Conservation (phyloP, 1,284 basidiomycete genomes). For the Stereum hirsutum region DNA sequence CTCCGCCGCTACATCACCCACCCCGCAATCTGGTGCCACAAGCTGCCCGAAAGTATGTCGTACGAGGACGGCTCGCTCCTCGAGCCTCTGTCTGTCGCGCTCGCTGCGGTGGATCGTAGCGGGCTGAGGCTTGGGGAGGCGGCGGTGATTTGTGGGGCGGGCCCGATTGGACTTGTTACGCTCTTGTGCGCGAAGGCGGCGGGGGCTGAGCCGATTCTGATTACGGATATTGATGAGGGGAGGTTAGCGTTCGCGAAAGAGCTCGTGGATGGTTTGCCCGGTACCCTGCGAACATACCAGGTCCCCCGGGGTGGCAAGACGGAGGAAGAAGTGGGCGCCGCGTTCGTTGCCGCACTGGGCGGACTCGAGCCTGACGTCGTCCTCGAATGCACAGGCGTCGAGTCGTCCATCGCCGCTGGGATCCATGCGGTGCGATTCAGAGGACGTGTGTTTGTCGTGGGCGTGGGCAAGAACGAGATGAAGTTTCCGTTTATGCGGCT, state of each 20-base stretch:
- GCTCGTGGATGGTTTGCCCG: constrained; percentile 54
- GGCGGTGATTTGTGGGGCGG: constrained; percentile 60
- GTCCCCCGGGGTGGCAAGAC: constrained; percentile 30
- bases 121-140: constrained; percentile 52
- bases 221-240: constrained; percentile 73
- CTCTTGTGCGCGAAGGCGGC: constrained; percentile 76
- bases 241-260: constrained; percentile 76
- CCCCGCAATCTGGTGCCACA: constrained; percentile 56
- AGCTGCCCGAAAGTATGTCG: constrained; percentile 44
- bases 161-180: constrained; percentile 79
- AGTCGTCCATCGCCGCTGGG: constrained; percentile 14
- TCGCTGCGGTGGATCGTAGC: constrained; percentile 54
- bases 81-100: constrained; percentile 51
- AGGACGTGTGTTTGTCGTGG: constrained; percentile 57
- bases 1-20: constrained; percentile 21
- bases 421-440: constrained; percentile 31
- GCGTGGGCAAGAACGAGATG: constrained; percentile 48
- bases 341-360: constrained; percentile 40
- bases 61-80: constrained; percentile 59
- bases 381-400: constrained; percentile 73
- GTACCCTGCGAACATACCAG: constrained; percentile 38
- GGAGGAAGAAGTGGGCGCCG: constrained; percentile 37
- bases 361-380: constrained; percentile 35
- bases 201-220: constrained; percentile 70
- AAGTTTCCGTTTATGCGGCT: constrained; percentile 62